phyloP scores from a whole-genome alignment of 2,329 filamentous ascomycete genomes.

The Thielaviopsis euricoi region DNA sequence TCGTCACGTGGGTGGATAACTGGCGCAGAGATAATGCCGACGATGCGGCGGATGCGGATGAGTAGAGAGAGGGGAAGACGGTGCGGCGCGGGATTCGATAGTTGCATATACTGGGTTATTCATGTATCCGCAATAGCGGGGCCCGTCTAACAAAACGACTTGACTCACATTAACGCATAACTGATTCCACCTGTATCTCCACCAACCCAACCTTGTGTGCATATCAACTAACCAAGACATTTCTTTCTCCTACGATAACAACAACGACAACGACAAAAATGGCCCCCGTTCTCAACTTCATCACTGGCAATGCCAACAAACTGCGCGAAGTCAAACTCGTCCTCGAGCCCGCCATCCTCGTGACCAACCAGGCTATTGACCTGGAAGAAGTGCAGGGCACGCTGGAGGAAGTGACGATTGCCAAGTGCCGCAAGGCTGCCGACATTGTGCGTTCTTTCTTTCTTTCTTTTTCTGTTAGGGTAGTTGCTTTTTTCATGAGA shows the following conservation, averaged over 20 bases:
- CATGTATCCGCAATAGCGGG: neutral
- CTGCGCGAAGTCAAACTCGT: constrained; percentile 79
- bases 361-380: constrained; percentile 62
- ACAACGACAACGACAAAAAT: constrained; percentile 17
- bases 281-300: constrained; percentile 58
- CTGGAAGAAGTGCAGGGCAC: constrained; percentile 82
- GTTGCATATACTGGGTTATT: neutral
- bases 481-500: no score
- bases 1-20: constrained; percentile 49
- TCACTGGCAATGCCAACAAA: constrained; percentile 94
- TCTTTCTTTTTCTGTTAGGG: constrained; percentile 1
- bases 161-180: neutral
- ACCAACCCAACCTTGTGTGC: no score
- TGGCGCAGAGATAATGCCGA: constrained; percentile 4
- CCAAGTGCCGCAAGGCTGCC: constrained; percentile 75
- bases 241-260: no score
- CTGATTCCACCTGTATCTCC: neutral
- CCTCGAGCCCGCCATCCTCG: constrained; percentile 54
- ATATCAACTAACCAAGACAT: no score
- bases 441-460: constrained; percentile 39
- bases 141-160: neutral
- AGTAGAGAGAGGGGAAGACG: neutral
- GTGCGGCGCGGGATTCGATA: neutral
- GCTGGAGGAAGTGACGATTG: constrained; percentile 75
- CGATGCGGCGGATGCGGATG: neutral